These are phyloP conservation scores for Candida suzukii DNA, from an alignment of 805 yeast species.

Conservation along the genomic window DNA sequence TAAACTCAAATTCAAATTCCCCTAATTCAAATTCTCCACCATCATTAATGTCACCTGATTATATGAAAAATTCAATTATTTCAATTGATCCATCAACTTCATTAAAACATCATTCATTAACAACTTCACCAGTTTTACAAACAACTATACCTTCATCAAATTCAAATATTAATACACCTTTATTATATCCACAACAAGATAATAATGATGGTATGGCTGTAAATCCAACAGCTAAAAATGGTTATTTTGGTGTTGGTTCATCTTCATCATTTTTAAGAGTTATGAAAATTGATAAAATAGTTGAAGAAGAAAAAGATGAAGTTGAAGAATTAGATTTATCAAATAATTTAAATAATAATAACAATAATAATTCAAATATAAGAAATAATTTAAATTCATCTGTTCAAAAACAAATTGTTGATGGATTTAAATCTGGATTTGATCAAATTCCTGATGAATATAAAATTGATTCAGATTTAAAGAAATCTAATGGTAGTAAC, in stretches of 20 bases:
- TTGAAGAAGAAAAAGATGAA: slow-evolving; percentile 13
- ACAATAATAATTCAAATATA: background rate
- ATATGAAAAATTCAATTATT: slow-evolving; percentile 8
- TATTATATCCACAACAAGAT: background rate
- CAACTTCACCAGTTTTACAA: slow-evolving; percentile 17
- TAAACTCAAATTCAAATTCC: background rate
- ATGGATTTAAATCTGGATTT: slow-evolving; percentile 14
- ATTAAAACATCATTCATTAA: slow-evolving; percentile 9
- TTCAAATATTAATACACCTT: background rate
- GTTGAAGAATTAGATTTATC: slow-evolving; percentile 11
- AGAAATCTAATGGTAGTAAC: too few species aligned
- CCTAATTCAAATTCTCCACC: background rate
- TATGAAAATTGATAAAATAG: slow-evolving; percentile 24
- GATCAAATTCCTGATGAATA: slow-evolving; percentile 7
- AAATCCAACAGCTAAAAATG: slow-evolving; percentile 38
- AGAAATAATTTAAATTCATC: slow-evolving; percentile 9
- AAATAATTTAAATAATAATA: background rate
- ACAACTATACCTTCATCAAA: slow-evolving; percentile 9
- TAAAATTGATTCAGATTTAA: background rate
- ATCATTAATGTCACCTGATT: slow-evolving; percentile 1
- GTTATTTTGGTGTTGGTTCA: slow-evolving; percentile 62
- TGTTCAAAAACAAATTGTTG: slow-evolving; percentile 13
- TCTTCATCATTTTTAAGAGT: slow-evolving; percentile 42
- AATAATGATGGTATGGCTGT: slow-evolving; percentile 61
- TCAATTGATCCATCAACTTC: slow-evolving; percentile 13